Evolutionary conservation across 108 stramenopile species (phyloP), one percentile per base, ranked within the genome.

Genomic region (Cylindrotheca fusiformis): DNA sequence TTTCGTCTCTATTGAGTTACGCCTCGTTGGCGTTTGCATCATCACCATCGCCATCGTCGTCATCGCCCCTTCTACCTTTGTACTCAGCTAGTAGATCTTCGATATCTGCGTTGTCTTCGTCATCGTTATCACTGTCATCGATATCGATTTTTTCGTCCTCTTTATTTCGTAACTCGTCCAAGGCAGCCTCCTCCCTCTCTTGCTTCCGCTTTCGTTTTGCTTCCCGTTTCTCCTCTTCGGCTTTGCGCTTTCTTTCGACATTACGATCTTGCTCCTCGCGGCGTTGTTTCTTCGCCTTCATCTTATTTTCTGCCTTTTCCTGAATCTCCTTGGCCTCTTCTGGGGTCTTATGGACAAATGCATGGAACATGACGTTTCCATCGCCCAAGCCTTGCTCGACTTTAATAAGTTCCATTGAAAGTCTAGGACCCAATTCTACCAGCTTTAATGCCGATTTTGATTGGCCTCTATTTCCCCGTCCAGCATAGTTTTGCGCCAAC

Each of bases 351-450:
- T 82, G 57, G 1, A 90, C 74, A 57, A 90, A 90, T n/a, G 92
- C 93, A 78, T 99, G 97, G 74, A 94, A 99, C 82, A 98, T 91
- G 32, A 99, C 95, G 67, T 97, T 97, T 3, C 99, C 98, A 28
- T 75, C 80, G 19, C 80, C 88, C 53, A 99, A 59, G 20, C 97
- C 98, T 25, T 93, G 72, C 75, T 99, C 94, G 33, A 99, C 96
- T 81, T 99, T 98, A 72, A 84, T 66, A 22, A 99, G 79, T 68
- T 94, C 72, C 41, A 98, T 48, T 24, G 90, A 80, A 48, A 99
- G 55, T 19, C 99, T 72, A 10, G 99, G 99, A 20, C 99, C 99
- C 24, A 99, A 65, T 77, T 99, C 99, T 4, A 95, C 88, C 70
- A 99, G 76, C 69, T 97, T 96, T 31, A 99, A 77, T 2, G 95